A percentile compares a stretch with the other conserved stretches of the same genome.
phyloP scores from a whole-genome alignment of 2,329 filamentous ascomycete genomes.

The Pseudogymnoascus sp. region DNA sequence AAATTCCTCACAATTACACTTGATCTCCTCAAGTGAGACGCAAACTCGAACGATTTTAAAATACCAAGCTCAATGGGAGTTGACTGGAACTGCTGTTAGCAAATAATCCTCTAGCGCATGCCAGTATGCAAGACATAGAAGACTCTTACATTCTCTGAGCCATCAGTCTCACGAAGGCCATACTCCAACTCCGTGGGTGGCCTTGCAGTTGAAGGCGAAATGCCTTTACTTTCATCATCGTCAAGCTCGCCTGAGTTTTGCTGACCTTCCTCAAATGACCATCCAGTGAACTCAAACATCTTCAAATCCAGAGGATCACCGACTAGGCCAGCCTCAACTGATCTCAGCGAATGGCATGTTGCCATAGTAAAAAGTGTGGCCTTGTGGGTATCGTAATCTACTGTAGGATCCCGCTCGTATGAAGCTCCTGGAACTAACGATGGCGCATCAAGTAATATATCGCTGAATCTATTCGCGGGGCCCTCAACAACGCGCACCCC shows the following conservation, averaged over 20 bases:
- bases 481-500: conserved; percentile 72
- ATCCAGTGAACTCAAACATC: conserved; percentile 96
- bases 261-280: conserved; percentile 84
- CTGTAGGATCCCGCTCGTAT: conserved; percentile 49
- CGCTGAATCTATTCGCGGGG: conserved; percentile 56
- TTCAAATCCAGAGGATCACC: conserved; percentile 93
- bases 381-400: conserved; percentile 52
- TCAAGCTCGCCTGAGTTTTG: conserved; percentile 55
- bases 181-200: conserved; percentile 59
- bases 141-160: conserved; percentile 22
- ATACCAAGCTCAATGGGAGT: conserved; percentile 76
- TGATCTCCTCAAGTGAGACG: conserved; percentile 81
- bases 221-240: conserved; percentile 64
- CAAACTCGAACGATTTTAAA: conserved; percentile 85
- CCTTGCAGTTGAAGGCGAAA: conserved; percentile 81
- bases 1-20: conserved; percentile 90
- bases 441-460: conserved; percentile 59
- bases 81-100: conserved; percentile 24
- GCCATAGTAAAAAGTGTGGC: conserved; percentile 90
- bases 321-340: conserved; percentile 79
- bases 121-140: conserved; percentile 18
- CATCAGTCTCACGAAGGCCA: conserved; percentile 41
- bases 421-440: conserved; percentile 45
- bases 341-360: conserved; percentile 85
- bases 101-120: background rate